These are phyloP conservation scores for Stachybotrys elegans DNA, from an alignment of 2,329 filamentous ascomycete genomes.

Conservation along the genomic window DNA sequence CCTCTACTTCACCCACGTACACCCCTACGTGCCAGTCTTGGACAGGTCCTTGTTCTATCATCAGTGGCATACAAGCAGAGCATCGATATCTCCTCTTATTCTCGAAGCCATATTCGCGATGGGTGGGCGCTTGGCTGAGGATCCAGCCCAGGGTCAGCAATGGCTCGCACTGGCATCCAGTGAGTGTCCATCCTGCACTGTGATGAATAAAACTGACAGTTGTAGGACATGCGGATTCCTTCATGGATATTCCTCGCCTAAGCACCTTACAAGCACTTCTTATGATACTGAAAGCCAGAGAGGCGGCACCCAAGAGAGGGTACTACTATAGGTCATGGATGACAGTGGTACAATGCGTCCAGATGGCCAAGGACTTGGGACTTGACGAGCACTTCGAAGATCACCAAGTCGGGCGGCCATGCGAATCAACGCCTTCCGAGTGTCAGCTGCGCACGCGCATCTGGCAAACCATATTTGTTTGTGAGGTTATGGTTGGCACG, in stretches of 20 bases:
- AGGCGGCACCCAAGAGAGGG: slow-evolving; percentile 85
- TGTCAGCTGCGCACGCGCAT: slow-evolving; percentile 81
- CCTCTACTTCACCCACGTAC: slow-evolving; percentile 84
- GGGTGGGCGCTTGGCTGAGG: slow-evolving; percentile 75
- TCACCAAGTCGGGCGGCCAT: slow-evolving; percentile 67
- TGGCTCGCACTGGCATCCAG: slow-evolving; percentile 89
- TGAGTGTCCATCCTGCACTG: slow-evolving; percentile 31
- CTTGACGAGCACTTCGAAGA: slow-evolving; percentile 80
- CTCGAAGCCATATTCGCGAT: slow-evolving; percentile 91
- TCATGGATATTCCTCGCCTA: slow-evolving; percentile 84
- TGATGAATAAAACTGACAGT: slow-evolving; percentile 13
- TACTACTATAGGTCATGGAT: slow-evolving; percentile 99
- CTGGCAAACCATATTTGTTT: slow-evolving; percentile 83
- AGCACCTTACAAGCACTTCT: slow-evolving; percentile 89
- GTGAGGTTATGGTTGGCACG: slow-evolving; percentile 89
- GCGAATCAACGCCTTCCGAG: slow-evolving; percentile 64
- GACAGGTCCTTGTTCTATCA: slow-evolving; percentile 79
- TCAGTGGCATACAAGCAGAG: slow-evolving; percentile 79
- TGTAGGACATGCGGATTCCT: slow-evolving; percentile 81
- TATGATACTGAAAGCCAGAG: slow-evolving; percentile 83
- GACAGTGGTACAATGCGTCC: slow-evolving; percentile 83
- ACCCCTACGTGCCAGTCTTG: slow-evolving; percentile 87
- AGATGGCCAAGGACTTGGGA: slow-evolving; percentile 89
- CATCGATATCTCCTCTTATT: slow-evolving; percentile 83
- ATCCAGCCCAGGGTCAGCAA: slow-evolving; percentile 78